Evolutionary conservation across 352 stramenopile genomes (phyloP), one percentile per base, ranked within the genome.

Genomic region (Pilasporangium apinafurcum): DNA sequence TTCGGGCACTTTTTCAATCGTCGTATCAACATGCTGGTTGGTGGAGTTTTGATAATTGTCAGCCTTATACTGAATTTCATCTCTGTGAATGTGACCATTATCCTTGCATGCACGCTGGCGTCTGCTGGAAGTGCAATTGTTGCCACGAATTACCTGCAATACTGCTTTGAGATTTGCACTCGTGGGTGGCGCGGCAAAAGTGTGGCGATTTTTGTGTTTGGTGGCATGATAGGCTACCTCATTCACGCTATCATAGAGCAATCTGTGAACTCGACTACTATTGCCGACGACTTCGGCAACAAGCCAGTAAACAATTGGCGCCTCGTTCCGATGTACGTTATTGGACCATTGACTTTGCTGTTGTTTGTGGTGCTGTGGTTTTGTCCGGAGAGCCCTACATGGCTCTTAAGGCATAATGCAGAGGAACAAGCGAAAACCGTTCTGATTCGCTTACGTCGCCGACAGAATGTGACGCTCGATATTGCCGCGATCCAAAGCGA

Each of bases 101-200:
- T 90, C 3, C 51, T 76, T 0, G 74, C 67, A 2, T 80, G 63
- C 22, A 64, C 62, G 17, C 41, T 92, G 29, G 68, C 66, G 8
- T 56, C 77, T 1, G 62, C 63, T n/a, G 83, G 79, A 5, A 68
- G 50, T 6, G 75, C 68, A 2, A 89, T 92, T 27, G 16, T 91
- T 37, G 51, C 65, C 17, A 86, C 87, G 59, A 88, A 85, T 48
- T 83, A 86, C 18, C 41, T 86, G 37, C 49, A 92, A 17, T 92
- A 82, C 56, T 91, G 79, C 44, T 92, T 67, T 30, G 82, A 94
- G 48, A 94, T 94, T 21, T 94, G 75, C 41, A 92, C 80, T 13
- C 86, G 86, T 48, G 82, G 80, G 20, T 92, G 80, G 79, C 79
- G 73, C n/a, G 80, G 82, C 33, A 94, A 94, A 59, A 83, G 76